These are phyloP conservation scores for Capsicum chinense DNA, from an alignment of 257 asterid species.

Conservation along the genomic window DNA sequence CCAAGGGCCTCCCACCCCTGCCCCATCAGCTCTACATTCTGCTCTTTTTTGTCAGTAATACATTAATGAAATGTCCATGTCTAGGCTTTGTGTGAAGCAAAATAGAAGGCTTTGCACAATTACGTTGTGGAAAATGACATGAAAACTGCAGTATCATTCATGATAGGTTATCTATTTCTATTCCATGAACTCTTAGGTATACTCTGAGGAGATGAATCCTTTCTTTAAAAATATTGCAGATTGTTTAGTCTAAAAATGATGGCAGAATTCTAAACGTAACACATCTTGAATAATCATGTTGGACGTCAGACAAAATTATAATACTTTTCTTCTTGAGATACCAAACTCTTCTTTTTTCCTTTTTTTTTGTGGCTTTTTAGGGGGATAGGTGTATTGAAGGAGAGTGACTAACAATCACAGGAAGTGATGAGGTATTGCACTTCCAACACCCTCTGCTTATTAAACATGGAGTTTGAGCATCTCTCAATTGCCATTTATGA, in stretches of 20 bases:
- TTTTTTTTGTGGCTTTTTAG: not conserved
- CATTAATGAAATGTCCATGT: conserved; percentile 4
- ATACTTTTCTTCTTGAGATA: conserved; percentile 7
- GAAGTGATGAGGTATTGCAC: not conserved
- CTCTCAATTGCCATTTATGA: not conserved
- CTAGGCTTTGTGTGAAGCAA: not conserved
- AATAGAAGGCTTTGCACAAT: not conserved
- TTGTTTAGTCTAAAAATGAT: not conserved
- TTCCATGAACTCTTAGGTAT: not conserved
- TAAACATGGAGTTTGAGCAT: not conserved
- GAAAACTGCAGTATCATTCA: not conserved
- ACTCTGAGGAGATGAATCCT: conserved; percentile 4
- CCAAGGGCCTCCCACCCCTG: not conserved
- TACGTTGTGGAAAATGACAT: not conserved
- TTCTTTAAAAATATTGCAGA: not conserved
- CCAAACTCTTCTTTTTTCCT: not conserved
- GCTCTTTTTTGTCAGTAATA: not conserved
- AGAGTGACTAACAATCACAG: not conserved
- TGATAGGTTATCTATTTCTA: not conserved
- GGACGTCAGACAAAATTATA: not conserved
- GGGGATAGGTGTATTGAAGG: not conserved
- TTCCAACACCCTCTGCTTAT: conserved; percentile 1
- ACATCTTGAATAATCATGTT: not conserved
- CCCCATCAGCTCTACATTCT: not conserved
- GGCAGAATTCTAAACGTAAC: not conserved